A percentile compares a stretch with the other conserved stretches of the same genome.
phyloP scores from a whole-genome alignment of 805 yeast species.

The Candida oleophila region DNA sequence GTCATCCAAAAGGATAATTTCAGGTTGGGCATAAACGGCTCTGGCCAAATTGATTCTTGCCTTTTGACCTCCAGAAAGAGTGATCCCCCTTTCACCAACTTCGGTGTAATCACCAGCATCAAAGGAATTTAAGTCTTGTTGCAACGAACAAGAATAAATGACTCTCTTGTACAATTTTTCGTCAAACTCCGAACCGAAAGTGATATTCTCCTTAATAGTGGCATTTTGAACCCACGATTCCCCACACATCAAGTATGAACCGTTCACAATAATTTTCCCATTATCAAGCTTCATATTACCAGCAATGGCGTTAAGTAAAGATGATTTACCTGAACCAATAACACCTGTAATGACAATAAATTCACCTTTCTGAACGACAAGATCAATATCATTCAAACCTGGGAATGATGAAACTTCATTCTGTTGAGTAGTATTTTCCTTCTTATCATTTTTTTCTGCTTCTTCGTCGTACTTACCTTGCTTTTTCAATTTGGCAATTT shows the following conservation, averaged over 20 bases:
- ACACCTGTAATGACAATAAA: conserved; percentile 36
- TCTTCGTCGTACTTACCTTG: conserved; percentile 3
- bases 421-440: not conserved
- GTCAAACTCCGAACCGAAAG: conserved; percentile 26
- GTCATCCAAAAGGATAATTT: conserved; percentile 32
- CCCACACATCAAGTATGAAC: conserved; percentile 30
- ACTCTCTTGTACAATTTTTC: conserved; percentile 23
- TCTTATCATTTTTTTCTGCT: not conserved
- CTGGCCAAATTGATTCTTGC: conserved; percentile 37
- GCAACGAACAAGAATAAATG: conserved; percentile 28
- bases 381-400: conserved; percentile 27
- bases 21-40: conserved; percentile 31
- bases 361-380: conserved; percentile 29
- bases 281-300: conserved; percentile 34
- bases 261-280: conserved; percentile 30
- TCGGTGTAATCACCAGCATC: conserved; percentile 37
- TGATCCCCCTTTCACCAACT: conserved; percentile 38
- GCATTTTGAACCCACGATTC: conserved; percentile 38
- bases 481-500: conserved; percentile 2
- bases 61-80: conserved; percentile 39
- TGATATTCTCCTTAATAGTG: conserved; percentile 31
- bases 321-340: conserved; percentile 38
- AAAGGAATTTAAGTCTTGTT: conserved; percentile 29
- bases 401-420: conserved; percentile 18
- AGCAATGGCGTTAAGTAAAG: conserved; percentile 35